These are phyloP conservation scores for Fusarium pseudonygamai DNA, from an alignment of 2,329 filamentous ascomycete genomes.

Conservation along the genomic window DNA sequence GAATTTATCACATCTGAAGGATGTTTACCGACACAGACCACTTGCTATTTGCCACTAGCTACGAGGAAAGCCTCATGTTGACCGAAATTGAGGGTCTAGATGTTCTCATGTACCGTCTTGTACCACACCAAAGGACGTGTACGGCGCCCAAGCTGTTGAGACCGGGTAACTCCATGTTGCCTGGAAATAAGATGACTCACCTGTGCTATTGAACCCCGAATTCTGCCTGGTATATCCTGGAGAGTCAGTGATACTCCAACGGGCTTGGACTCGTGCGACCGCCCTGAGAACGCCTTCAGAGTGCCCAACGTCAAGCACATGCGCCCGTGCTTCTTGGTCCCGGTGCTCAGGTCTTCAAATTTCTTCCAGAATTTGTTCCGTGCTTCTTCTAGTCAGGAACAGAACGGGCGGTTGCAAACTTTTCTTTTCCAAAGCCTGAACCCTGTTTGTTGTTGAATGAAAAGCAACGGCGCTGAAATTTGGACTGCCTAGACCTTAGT, in stretches of 20 bases:
- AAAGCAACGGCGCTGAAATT: background rate
- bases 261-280: constrained; percentile 2
- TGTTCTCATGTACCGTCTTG: constrained; percentile 24
- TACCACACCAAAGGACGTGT: constrained; percentile 21
- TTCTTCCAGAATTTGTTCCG: constrained; percentile 1
- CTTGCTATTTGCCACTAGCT: constrained; percentile 15
- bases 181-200: constrained; percentile 15
- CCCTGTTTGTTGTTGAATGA: constrained; percentile 7
- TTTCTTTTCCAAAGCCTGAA: constrained; percentile 5
- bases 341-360: background rate
- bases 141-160: background rate
- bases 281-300: background rate
- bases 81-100: background rate
- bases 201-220: constrained; percentile 10
- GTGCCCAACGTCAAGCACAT: background rate
- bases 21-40: constrained; percentile 17
- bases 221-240: constrained; percentile 25
- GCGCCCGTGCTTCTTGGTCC: constrained; percentile 17
- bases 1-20: background rate
- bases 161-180: constrained; percentile 15
- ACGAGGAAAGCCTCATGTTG: constrained; percentile 12
- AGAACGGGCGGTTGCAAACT: background rate
- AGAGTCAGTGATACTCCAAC: background rate
- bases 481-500: constrained; percentile 1
- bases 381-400: constrained; percentile 11